Evolutionary conservation across 768 basidiomycete species (phyloP).

Genomic region (Tricholoma terreum): DNA sequence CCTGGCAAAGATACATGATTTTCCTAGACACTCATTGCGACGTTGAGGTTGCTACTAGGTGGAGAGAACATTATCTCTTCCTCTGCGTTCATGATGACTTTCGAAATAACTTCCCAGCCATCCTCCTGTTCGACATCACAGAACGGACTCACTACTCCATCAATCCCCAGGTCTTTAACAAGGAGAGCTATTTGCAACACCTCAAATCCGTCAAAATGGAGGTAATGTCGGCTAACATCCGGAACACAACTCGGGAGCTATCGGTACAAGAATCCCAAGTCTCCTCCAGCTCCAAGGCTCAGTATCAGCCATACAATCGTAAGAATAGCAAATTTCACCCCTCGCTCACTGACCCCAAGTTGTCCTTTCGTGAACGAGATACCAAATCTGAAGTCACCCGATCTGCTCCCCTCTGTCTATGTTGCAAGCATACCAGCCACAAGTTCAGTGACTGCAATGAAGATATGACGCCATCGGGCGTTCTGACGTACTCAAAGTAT

Average conservation of each 20-base stretch:
- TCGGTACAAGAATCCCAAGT: background rate
- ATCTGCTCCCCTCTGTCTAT: conserved; percentile 16
- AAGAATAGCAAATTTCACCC: too few relatives aligned
- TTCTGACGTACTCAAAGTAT: conserved; percentile 5
- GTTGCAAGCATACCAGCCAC: conserved; percentile 8
- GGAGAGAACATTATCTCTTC: too few relatives aligned
- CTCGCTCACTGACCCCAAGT: too few relatives aligned
- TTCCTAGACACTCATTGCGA: conserved; percentile 4
- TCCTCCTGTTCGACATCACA: too few relatives aligned
- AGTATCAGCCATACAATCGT: background rate
- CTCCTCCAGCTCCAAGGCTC: background rate
- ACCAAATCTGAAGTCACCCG: background rate
- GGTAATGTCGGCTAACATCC: background rate
- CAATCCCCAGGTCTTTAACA: too few relatives aligned
- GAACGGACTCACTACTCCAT: too few relatives aligned
- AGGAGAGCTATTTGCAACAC: background rate
- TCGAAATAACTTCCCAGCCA: too few relatives aligned
- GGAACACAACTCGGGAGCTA: background rate
- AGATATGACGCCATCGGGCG: conserved; percentile 6
- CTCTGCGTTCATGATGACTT: too few relatives aligned
- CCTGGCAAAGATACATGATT: conserved; percentile 7
- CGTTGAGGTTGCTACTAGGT: too few relatives aligned
- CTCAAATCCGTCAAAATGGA: background rate
- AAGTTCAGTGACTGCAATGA: conserved; percentile 8
- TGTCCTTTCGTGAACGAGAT: conserved; percentile 10